A percentile compares a stretch with the other conserved stretches of the same genome.
Evolutionary conservation across 129 eudicot genomes (phyloP).

Genomic region (Chrysanthemum makinoi): DNA sequence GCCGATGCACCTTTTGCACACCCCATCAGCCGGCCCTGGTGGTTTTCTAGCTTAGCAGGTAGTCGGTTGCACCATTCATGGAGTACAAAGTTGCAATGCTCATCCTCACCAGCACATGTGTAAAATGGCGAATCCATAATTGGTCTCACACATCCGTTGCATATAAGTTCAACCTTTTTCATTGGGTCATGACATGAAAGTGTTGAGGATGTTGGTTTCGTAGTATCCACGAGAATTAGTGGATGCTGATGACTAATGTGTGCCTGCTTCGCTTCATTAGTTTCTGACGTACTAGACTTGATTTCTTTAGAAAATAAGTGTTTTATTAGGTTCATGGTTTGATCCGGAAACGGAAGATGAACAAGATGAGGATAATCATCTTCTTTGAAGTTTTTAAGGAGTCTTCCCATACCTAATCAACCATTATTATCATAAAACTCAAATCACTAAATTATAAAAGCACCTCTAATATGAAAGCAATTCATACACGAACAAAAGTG

Average conservation of each 20-base stretch:
- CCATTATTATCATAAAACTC: neutral
- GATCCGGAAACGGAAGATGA: neutral
- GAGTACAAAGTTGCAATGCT: neutral
- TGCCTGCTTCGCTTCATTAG: neutral
- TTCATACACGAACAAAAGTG: too few relatives aligned
- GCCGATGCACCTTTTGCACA: too few relatives aligned
- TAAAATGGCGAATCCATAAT: neutral
- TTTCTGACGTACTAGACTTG: neutral
- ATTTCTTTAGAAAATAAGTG: neutral
- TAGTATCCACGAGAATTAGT: neutral
- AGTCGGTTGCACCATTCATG: slow-evolving; percentile 9
- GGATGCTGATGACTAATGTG: neutral
- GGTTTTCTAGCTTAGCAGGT: too few relatives aligned
- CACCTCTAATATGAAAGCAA: too few relatives aligned
- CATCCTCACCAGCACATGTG: neutral
- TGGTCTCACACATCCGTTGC: neutral
- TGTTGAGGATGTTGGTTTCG: neutral
- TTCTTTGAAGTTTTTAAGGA: neutral
- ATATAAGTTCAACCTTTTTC: neutral
- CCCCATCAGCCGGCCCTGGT: too few relatives aligned
- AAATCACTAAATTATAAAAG: too few relatives aligned
- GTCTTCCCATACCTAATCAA: neutral
- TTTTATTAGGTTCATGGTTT: neutral
- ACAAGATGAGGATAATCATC: neutral
- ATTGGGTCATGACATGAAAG: neutral